Conservation (phyloP, 768 basidiomycete genomes). For the Leccinellum albellum region DNA sequence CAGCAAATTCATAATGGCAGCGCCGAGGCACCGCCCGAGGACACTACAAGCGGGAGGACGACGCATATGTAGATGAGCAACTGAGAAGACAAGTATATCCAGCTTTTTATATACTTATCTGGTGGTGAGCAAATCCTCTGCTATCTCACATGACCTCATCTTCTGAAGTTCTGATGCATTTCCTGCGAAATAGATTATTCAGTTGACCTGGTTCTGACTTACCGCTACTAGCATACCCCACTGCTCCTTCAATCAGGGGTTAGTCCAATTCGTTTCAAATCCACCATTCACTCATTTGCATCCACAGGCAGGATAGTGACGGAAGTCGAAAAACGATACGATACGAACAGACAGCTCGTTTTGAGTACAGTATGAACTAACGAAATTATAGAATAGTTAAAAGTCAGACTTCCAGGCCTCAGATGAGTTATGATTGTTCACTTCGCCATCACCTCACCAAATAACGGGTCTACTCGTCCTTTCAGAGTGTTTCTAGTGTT, state of each 20-base stretch:
- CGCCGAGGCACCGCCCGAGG: too few relatives aligned
- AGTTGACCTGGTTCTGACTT: neutral
- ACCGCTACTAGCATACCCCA: neutral
- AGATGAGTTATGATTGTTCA: neutral
- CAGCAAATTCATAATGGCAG: neutral
- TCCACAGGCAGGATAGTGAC: neutral
- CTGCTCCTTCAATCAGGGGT: neutral
- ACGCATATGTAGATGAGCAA: too few relatives aligned
- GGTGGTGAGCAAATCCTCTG: neutral
- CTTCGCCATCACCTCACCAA: neutral
- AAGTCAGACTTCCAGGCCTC: neutral
- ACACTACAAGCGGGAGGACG: neutral
- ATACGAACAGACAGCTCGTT: neutral
- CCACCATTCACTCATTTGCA: neutral
- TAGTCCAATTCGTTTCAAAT: neutral
- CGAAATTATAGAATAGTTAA: neutral
- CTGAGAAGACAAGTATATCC: too few relatives aligned
- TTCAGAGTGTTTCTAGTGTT: slow-evolving; percentile 5
- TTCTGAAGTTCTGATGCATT: neutral
- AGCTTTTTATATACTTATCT: neutral
- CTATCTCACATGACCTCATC: neutral
- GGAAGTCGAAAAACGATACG: neutral
- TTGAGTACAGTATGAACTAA: neutral
- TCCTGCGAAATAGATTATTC: neutral
- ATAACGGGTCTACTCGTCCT: neutral